phyloP scores from a whole-genome alignment of 306 rosid species.

The Coriaria nepalensis region DNA sequence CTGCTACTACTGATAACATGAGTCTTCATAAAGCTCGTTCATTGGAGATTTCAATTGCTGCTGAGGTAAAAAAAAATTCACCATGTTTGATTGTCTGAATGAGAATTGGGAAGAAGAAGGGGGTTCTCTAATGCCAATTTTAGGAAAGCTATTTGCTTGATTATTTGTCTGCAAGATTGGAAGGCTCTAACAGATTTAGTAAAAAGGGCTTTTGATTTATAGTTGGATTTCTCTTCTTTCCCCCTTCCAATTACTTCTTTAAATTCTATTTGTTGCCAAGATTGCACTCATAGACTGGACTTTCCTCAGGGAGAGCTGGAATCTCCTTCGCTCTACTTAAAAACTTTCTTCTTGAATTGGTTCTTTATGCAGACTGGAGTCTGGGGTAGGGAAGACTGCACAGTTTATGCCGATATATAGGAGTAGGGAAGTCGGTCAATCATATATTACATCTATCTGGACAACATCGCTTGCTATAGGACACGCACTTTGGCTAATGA shows the following conservation, averaged over 20 bases:
- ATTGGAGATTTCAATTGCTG: constrained; percentile 31
- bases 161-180: no score
- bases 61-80: constrained; percentile 20
- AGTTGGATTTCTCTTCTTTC: no score
- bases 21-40: constrained; percentile 74
- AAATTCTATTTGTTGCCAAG: no score
- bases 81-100: not conserved
- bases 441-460: constrained; percentile 82
- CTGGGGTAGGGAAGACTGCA: constrained; percentile 21
- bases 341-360: not conserved
- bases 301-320: not conserved
- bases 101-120: not conserved
- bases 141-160: not conserved
- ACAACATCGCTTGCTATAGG: constrained; percentile 55
- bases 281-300: no score
- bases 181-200: no score
- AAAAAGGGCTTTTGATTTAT: no score
- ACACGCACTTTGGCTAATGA: constrained; percentile 72
- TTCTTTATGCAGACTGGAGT: constrained; percentile 37
- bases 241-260: no score
- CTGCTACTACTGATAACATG: constrained; percentile 87
- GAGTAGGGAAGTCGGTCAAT: constrained; percentile 93
- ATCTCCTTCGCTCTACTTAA: not conserved
- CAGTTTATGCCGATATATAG: constrained; percentile 78
- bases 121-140: constrained; percentile 1